Conservation (phyloP, 345 rosid species). For the Psidium friedrichsthalianum region DNA sequence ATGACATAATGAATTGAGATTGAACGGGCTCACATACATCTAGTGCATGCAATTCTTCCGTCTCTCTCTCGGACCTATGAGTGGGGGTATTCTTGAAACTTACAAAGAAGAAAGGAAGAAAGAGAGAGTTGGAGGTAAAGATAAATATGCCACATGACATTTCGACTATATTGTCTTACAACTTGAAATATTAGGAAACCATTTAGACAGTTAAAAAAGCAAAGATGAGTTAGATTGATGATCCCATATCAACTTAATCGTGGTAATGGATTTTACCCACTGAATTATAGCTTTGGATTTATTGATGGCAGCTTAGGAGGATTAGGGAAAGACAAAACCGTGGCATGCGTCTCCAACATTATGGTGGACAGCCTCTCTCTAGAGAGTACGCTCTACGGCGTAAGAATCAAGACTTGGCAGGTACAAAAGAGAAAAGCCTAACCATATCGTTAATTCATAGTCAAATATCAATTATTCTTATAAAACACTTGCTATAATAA, state of each 20-base stretch:
- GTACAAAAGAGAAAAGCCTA: conserved; percentile 9
- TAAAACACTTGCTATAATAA: neutral
- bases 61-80: too few species aligned
- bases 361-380: conserved; percentile 46
- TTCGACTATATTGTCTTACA: too few species aligned
- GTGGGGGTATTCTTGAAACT: too few species aligned
- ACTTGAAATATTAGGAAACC: neutral
- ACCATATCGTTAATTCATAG: neutral
- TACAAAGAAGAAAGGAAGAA: too few species aligned
- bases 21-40: too few species aligned
- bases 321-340: conserved; percentile 60
- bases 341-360: conserved; percentile 66
- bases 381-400: conserved; percentile 53
- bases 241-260: too few species aligned
- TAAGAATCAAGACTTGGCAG: conserved; percentile 93
- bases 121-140: too few species aligned
- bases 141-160: too few species aligned
- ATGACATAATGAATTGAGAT: too few species aligned
- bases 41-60: too few species aligned
- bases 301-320: conserved; percentile 50
- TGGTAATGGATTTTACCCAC: neutral
- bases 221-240: neutral
- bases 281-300: neutral
- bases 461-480: neutral
- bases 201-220: neutral